phyloP scores from a whole-genome alignment of 768 basidiomycete species.

The Butyriboletus loyo region DNA sequence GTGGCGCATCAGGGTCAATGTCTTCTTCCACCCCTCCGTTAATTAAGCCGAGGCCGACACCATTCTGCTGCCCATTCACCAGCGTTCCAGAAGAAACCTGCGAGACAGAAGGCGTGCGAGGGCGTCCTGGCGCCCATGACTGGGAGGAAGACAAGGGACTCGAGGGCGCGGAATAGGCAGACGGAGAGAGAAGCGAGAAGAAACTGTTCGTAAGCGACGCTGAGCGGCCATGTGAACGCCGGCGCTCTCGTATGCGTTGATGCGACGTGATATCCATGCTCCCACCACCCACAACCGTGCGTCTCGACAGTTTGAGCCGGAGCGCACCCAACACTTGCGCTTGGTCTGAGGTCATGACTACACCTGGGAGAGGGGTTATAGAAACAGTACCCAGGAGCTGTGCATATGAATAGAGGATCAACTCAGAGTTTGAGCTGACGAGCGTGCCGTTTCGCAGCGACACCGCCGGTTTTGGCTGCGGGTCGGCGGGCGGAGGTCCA shows the following conservation, averaged over 20 bases:
- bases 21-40: slow-evolving; percentile 38
- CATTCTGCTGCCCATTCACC: slow-evolving; percentile 11
- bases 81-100: slow-evolving; percentile 13
- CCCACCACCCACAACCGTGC: slow-evolving; percentile 53
- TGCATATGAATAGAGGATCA: slow-evolving; percentile 83
- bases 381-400: slow-evolving; percentile 70
- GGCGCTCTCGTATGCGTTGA: slow-evolving; percentile 21
- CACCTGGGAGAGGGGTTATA: slow-evolving; percentile 48
- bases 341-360: slow-evolving; percentile 43
- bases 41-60: slow-evolving; percentile 33
- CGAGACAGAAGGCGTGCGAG: slow-evolving; percentile 25
- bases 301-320: slow-evolving; percentile 48
- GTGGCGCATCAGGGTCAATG: slow-evolving; percentile 57
- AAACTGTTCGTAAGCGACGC: slow-evolving; percentile 52
- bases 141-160: slow-evolving; percentile 23
- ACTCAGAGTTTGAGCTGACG: slow-evolving; percentile 52
- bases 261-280: slow-evolving; percentile 72
- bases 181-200: slow-evolving; percentile 45
- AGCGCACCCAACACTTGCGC: slow-evolving; percentile 43
- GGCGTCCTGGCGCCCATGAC: slow-evolving; percentile 19
- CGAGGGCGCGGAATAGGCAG: slow-evolving; percentile 27
- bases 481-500: slow-evolving; percentile 29
- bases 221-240: slow-evolving; percentile 46
- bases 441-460: slow-evolving; percentile 43
- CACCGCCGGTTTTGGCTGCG: slow-evolving; percentile 11